A percentile compares a stretch with the other conserved stretches of the same genome.
phyloP scores from a whole-genome alignment of 345 rosid genomes.

The Gossypium herbaceum region DNA sequence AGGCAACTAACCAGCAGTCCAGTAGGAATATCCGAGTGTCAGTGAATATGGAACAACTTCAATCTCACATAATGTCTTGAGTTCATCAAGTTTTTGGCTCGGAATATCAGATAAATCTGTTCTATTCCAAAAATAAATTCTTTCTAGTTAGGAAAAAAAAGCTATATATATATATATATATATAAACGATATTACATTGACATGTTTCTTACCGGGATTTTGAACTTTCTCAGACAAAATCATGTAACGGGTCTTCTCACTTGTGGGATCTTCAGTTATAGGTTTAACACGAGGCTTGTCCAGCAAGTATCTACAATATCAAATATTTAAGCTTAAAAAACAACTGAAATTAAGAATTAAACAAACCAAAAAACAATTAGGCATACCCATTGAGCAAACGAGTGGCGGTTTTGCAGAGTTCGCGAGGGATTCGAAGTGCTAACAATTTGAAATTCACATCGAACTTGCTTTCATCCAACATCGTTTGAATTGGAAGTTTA shows the following conservation, averaged over 20 bases:
- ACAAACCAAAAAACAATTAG: background rate
- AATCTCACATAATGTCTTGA: constrained; percentile 51
- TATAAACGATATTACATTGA: background rate
- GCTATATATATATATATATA: background rate
- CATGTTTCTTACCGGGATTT: constrained; percentile 42
- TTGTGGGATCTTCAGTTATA: constrained; percentile 64
- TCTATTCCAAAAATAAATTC: constrained; percentile 24
- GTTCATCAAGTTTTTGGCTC: constrained; percentile 45
- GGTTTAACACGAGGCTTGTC: constrained; percentile 82
- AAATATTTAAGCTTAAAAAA: background rate
- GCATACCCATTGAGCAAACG: constrained; percentile 69
- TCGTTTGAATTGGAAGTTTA: background rate
- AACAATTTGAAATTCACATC: constrained; percentile 60
- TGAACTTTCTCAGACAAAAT: constrained; percentile 67
- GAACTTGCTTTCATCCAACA: constrained; percentile 76
- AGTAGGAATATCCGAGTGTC: constrained; percentile 87
- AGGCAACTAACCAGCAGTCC: constrained; percentile 65
- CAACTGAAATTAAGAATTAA: background rate
- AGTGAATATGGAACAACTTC: constrained; percentile 68
- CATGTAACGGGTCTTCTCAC: constrained; percentile 58
- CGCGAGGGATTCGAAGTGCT: constrained; percentile 86
- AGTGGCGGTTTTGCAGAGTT: constrained; percentile 59
- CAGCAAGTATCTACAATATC: constrained; percentile 60
- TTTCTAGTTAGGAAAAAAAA: background rate
- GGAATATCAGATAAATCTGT: constrained; percentile 80